These are phyloP conservation scores for Hydnum rufescens DNA, from an alignment of 768 basidiomycete genomes.

Conservation along the genomic window DNA sequence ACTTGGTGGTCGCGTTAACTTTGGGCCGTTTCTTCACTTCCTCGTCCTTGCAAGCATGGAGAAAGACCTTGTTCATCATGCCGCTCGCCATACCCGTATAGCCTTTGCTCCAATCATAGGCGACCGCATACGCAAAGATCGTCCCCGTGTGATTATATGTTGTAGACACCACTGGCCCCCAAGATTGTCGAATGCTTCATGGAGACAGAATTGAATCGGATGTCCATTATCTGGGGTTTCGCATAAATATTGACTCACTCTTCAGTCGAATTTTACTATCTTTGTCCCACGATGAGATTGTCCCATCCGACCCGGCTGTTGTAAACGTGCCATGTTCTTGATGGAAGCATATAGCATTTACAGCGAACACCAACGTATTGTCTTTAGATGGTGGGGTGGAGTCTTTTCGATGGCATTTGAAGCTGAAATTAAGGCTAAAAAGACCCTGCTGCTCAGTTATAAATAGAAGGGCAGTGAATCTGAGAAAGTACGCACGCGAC, in stretches of 20 bases:
- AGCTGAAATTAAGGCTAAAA: constrained; percentile 59
- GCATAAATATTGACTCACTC: constrained; percentile 27
- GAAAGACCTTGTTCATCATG: constrained; percentile 22
- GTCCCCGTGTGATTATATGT: constrained; percentile 74
- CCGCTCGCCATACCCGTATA: constrained; percentile 62
- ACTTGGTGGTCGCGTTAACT: too few relatives aligned
- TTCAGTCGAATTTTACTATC: constrained; percentile 82
- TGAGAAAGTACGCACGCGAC: constrained; percentile 26
- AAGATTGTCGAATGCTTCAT: not conserved
- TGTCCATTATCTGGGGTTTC: not conserved
- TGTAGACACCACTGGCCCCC: constrained; percentile 56
- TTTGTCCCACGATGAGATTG: constrained; percentile 90
- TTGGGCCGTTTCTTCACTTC: constrained; percentile 22
- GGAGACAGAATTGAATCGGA: not conserved
- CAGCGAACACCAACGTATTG: constrained; percentile 54
- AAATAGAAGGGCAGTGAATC: too few relatives aligned
- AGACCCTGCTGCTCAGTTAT: too few relatives aligned
- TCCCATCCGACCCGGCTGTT: constrained; percentile 67
- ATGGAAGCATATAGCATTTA: constrained; percentile 77
- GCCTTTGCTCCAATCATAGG: constrained; percentile 90
- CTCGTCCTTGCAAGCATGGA: constrained; percentile 24
- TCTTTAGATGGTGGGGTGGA: constrained; percentile 34
- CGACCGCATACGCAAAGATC: constrained; percentile 82
- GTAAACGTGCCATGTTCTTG: constrained; percentile 70
- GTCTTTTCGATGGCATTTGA: constrained; percentile 63